A percentile compares a stretch with the other conserved stretches of the same genome.
Conservation (phyloP, 2,329 filamentous ascomycete genomes). For the Myotisia sp. region DNA sequence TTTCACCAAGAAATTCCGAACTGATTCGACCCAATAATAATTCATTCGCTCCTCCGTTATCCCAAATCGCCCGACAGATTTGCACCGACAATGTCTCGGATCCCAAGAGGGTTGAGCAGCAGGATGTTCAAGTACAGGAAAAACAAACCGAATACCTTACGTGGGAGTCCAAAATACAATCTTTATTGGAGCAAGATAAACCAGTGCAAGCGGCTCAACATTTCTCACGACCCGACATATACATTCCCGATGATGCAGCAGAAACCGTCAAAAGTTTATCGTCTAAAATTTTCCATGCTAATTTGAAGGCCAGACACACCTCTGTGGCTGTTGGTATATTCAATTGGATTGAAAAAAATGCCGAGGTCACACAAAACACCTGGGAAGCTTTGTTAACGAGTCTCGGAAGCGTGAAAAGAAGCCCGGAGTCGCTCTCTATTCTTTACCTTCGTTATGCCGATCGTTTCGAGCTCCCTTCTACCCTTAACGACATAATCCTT, state of each 20-base stretch:
- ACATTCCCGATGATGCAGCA: conserved; percentile 14
- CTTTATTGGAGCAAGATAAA: conserved; percentile 17
- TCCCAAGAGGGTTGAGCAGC: no score
- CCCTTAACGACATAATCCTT: conserved; percentile 24
- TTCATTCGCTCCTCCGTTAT: background rate
- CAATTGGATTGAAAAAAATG: conserved; percentile 21
- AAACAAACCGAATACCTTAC: background rate
- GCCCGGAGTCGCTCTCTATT: conserved; percentile 24
- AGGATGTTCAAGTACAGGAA: no score
- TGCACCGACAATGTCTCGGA: no score
- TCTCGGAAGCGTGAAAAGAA: conserved; percentile 19
- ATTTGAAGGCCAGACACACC: conserved; percentile 25
- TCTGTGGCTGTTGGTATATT: conserved; percentile 27
- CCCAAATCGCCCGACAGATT: background rate
- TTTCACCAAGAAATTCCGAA: background rate
- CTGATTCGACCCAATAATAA: background rate
- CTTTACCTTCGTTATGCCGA: conserved; percentile 20
- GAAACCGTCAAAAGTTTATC: conserved; percentile 18
- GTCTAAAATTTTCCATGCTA: conserved; percentile 21
- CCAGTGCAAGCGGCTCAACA: conserved; percentile 26
- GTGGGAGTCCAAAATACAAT: conserved; percentile 5
- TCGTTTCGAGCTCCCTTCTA: conserved; percentile 18
- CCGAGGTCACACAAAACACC: conserved; percentile 20
- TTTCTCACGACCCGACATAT: conserved; percentile 18
- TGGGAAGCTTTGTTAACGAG: conserved; percentile 26